These are phyloP conservation scores for Suillus sp. DNA, from an alignment of 768 basidiomycete species.

Conservation along the genomic window DNA sequence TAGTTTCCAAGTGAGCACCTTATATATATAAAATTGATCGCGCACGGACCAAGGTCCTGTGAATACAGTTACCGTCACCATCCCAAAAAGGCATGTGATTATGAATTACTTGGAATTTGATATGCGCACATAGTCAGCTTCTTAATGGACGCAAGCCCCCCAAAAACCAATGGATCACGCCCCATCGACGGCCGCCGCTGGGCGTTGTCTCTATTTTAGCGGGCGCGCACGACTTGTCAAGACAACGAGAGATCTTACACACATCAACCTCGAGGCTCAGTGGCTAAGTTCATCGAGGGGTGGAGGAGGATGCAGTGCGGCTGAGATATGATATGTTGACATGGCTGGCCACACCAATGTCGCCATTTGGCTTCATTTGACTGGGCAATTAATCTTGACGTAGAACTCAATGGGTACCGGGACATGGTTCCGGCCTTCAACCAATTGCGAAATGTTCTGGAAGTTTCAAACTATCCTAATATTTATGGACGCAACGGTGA, in stretches of 20 bases:
- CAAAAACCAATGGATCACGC: neutral
- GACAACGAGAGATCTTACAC: conserved; percentile 1
- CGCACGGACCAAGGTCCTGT: conserved; percentile 52
- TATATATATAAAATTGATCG: conserved; percentile 42
- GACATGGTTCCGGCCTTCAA: neutral
- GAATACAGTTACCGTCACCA: neutral
- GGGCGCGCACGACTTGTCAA: neutral
- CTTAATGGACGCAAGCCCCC: neutral
- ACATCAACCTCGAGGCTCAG: neutral
- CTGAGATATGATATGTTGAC: neutral
- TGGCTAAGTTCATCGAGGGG: neutral
- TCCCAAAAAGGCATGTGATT: conserved; percentile 1
- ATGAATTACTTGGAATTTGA: neutral
- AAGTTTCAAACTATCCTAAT: neutral
- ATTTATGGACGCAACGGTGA: no score
- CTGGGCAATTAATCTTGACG: neutral
- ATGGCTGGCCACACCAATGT: neutral
- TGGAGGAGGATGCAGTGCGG: neutral
- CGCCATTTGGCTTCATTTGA: neutral
- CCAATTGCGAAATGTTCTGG: neutral
- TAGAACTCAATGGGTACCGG: neutral
- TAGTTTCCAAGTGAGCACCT: neutral
- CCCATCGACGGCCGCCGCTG: neutral
- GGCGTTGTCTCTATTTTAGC: neutral
- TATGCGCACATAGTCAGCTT: neutral